Evolutionary conservation across 2,329 filamentous ascomycete genomes (phyloP), one percentile per base, ranked within the genome.

Genomic region (Pseudocercospora crystallina): DNA sequence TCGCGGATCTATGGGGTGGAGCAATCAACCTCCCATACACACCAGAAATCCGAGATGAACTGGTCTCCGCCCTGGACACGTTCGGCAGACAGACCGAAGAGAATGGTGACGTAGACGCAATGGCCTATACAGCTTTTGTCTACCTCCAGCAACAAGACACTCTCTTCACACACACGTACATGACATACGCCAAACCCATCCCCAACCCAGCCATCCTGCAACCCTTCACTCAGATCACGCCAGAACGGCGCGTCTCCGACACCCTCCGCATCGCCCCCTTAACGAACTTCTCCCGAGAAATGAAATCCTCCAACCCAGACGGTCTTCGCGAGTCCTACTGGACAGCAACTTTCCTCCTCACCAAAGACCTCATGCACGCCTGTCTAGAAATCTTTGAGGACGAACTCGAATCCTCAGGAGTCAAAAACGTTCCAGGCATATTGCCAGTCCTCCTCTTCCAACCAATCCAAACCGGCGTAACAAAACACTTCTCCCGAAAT

Each of bases 1-100:
- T 54, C 31, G 45, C 47, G 8, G 13, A 26, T 5, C 35, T 59
- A 12, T 42, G 62, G 37, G 58, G 59, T 9, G 51, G 59, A 13
- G 52, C 56, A 1, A 59, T 50, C 42, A 47, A 45, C 20, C 57
- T 45, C 53, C 17, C 42, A 4, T 26, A 26, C 20, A 26, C 20
- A 4, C 20, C 20, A 7, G 20, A 26, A 26, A 26, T 26, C 20
- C 20, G 20, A 26, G 20, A 26, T 7, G 20, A 26, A 7, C 30
- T 34, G 20, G 31, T 49, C 26, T 41, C 38, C 20, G 20, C 35
- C 11, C 39, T 41, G 9, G 46, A 49, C 31, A 20, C 30, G n/a
- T 20, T 49, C n/a, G 30, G 42, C 13, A 20, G 35, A 13, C 46
- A 42, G 12, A 36, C 39, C 5, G 49, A 46, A 12, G 43, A 40